A percentile compares a stretch with the other conserved stretches of the same genome.
Conservation (phyloP, 2,329 filamentous ascomycete genomes). For the Macrophomina phaseolina region DNA sequence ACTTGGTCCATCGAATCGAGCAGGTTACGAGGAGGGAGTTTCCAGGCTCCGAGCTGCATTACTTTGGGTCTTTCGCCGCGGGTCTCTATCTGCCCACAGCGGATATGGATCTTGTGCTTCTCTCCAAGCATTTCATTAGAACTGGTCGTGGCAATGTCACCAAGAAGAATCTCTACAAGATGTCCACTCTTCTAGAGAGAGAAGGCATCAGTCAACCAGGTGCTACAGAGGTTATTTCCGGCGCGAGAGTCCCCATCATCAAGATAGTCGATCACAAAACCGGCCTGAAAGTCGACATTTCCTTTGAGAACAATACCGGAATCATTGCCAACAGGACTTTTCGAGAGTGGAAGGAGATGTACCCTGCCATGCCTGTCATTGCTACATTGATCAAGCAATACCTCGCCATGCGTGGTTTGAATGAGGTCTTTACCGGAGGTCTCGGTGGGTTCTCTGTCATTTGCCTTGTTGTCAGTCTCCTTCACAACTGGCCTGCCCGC, state of each 20-base stretch:
- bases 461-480: slow-evolving; percentile 87
- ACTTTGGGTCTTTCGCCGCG: slow-evolving; percentile 94
- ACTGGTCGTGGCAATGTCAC: slow-evolving; percentile 55
- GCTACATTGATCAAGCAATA: slow-evolving; percentile 93
- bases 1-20: slow-evolving; percentile 72
- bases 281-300: slow-evolving; percentile 85
- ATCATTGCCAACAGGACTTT: slow-evolving; percentile 82
- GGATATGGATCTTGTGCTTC: slow-evolving; percentile 92
- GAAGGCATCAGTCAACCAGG: slow-evolving; percentile 63
- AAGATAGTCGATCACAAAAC: slow-evolving; percentile 85
- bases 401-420: slow-evolving; percentile 83
- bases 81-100: slow-evolving; percentile 76
- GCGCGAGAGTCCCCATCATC: slow-evolving; percentile 86
- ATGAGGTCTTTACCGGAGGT: slow-evolving; percentile 89
- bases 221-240: slow-evolving; percentile 70
- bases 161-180: slow-evolving; percentile 64
- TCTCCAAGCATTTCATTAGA: slow-evolving; percentile 66
- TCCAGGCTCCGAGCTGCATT: slow-evolving; percentile 66
- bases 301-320: slow-evolving; percentile 89
- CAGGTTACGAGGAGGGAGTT: slow-evolving; percentile 52
- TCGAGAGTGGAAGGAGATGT: slow-evolving; percentile 75
- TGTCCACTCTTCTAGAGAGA: slow-evolving; percentile 64
- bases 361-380: slow-evolving; percentile 83
- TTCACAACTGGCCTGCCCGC: slow-evolving; percentile 78
- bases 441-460: slow-evolving; percentile 94